Conservation (phyloP, 2,329 filamentous ascomycete species). For the Alternaria incomplexa region DNA sequence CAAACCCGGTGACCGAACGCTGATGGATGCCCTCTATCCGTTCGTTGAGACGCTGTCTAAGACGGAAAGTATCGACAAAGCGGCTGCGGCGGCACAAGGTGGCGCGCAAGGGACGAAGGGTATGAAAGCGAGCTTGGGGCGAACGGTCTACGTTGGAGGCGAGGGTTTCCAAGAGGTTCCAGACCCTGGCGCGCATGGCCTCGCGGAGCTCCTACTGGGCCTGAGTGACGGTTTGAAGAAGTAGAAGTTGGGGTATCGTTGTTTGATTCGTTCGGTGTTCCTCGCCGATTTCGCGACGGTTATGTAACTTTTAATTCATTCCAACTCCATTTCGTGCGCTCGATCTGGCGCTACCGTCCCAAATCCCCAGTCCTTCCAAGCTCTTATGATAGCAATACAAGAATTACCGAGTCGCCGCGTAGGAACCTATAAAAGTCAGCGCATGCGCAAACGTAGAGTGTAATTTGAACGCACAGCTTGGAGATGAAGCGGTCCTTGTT, state of each 20-base stretch:
- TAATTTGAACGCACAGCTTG: slow-evolving; percentile 76
- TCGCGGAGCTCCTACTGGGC: slow-evolving; percentile 82
- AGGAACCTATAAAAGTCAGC: slow-evolving; percentile 68
- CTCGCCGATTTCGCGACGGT: slow-evolving; percentile 31
- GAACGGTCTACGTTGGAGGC: slow-evolving; percentile 80
- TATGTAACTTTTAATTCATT: slow-evolving; percentile 44
- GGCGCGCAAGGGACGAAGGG: slow-evolving; percentile 86
- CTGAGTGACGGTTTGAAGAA: slow-evolving; percentile 64
- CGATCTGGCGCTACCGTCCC: slow-evolving; percentile 10
- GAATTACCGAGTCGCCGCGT: slow-evolving; percentile 84
- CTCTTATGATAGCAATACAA: slow-evolving; percentile 77
- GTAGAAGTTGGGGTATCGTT: slow-evolving; percentile 37
- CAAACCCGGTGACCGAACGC: slow-evolving; percentile 83
- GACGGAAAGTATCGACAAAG: slow-evolving; percentile 71
- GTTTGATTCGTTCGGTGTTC: slow-evolving; percentile 34
- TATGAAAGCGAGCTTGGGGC: slow-evolving; percentile 87
- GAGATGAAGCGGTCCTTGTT: slow-evolving; percentile 99
- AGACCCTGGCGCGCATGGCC: slow-evolving; percentile 77
- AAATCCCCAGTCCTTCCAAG: slow-evolving; percentile 8
- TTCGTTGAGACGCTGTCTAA: slow-evolving; percentile 76
- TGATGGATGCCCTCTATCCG: slow-evolving; percentile 87
- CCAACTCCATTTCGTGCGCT: slow-evolving; percentile 31
- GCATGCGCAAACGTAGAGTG: background rate
- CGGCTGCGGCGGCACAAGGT: slow-evolving; percentile 74
- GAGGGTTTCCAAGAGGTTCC: slow-evolving; percentile 74